Evolutionary conservation across 352 stramenopile species (phyloP).

Genomic region (Pilasporangium apinafurcum): DNA sequence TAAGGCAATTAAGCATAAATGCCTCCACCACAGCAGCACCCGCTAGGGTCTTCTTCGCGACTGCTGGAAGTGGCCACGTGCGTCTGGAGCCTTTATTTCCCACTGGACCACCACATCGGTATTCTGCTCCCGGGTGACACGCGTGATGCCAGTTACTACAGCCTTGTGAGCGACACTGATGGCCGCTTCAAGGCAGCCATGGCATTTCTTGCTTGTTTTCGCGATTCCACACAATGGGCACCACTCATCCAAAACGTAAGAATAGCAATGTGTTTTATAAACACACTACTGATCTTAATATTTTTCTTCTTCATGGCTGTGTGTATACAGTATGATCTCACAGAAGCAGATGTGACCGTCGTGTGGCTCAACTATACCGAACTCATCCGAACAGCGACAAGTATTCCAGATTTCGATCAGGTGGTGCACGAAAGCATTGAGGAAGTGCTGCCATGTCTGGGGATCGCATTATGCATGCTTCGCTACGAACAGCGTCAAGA

Average conservation of each 20-base stretch:
- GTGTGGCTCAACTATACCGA: slow-evolving; percentile 52
- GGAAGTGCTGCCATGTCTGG: slow-evolving; percentile 52
- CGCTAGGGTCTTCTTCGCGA: too few species aligned
- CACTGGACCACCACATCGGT: slow-evolving; percentile 52
- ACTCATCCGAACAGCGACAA: slow-evolving; percentile 30
- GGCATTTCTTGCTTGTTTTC: slow-evolving; percentile 54
- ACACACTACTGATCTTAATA: background rate
- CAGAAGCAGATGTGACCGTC: slow-evolving; percentile 30
- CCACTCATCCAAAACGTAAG: slow-evolving; percentile 23
- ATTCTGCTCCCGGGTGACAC: slow-evolving; percentile 28
- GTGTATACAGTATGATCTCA: slow-evolving; percentile 34
- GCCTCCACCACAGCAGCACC: too few species aligned
- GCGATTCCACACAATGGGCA: slow-evolving; percentile 37
- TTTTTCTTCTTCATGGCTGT: background rate
- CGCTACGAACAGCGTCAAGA: slow-evolving; percentile 48
- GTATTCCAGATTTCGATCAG: slow-evolving; percentile 41
- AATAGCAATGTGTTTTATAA: background rate
- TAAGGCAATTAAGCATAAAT: too few species aligned
- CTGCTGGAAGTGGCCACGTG: slow-evolving; percentile 37
- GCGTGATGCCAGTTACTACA: slow-evolving; percentile 34
- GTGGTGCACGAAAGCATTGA: slow-evolving; percentile 51
- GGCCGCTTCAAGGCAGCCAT: slow-evolving; percentile 49
- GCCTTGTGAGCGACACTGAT: slow-evolving; percentile 38
- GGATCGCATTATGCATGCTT: slow-evolving; percentile 63
- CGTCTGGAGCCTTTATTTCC: slow-evolving; percentile 78